Conservation (phyloP, 768 basidiomycete species). For the Megacollybia marginata region DNA sequence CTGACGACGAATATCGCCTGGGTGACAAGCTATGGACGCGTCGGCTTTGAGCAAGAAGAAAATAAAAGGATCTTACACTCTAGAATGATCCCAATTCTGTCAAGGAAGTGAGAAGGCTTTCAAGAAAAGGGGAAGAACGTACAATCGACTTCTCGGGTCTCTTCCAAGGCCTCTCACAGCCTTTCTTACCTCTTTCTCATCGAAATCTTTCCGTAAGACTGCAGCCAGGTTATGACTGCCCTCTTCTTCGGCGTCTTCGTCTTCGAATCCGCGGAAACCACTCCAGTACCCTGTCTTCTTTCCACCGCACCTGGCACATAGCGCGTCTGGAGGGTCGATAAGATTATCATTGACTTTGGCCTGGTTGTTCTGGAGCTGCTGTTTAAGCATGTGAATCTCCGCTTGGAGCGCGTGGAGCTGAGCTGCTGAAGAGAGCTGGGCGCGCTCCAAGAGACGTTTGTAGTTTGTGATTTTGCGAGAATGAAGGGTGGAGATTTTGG, state of each 20-base stretch:
- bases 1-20: slow-evolving; percentile 80
- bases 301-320: slow-evolving; percentile 48
- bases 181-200: slow-evolving; percentile 62
- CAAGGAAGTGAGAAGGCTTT: slow-evolving; percentile 2
- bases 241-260: slow-evolving; percentile 33
- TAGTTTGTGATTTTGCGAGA: slow-evolving; percentile 60
- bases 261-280: slow-evolving; percentile 46
- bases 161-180: slow-evolving; percentile 53
- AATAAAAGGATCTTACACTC: slow-evolving; percentile 35
- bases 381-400: slow-evolving; percentile 61
- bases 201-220: slow-evolving; percentile 51
- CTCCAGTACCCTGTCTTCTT: slow-evolving; percentile 64
- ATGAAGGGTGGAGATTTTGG: slow-evolving; percentile 19
- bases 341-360: slow-evolving; percentile 1
- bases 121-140: slow-evolving; percentile 21
- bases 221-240: slow-evolving; percentile 30
- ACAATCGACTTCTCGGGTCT: slow-evolving; percentile 72
- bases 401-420: slow-evolving; percentile 85
- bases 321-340: slow-evolving; percentile 9
- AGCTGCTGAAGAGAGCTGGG: slow-evolving; percentile 71
- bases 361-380: slow-evolving; percentile 23
- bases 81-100: slow-evolving; percentile 53
- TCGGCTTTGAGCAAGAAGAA: slow-evolving; percentile 5
- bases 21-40: slow-evolving; percentile 52
- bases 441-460: slow-evolving; percentile 73